Evolutionary conservation across 225 moss, liverwort and hornwort species (phyloP).

Genomic region (Bryoerythrophyllum caledonicum): DNA sequence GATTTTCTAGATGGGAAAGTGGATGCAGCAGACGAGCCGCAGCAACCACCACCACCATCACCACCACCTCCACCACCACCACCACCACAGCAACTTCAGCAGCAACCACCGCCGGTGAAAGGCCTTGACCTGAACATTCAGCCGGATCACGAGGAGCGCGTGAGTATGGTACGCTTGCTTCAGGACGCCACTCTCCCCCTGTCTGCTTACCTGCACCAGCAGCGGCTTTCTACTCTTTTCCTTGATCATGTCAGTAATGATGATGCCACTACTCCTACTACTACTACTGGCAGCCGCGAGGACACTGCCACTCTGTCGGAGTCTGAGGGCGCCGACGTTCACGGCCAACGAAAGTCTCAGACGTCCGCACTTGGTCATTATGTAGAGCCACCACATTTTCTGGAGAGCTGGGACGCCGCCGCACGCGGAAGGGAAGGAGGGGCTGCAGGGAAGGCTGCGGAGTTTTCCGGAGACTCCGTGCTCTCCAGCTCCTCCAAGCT

Average conservation of each 20-base stretch:
- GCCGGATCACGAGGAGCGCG: slow-evolving; percentile 93
- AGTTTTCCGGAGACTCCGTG: slow-evolving; percentile 68
- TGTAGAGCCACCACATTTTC: slow-evolving; percentile 58
- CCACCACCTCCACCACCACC: too few species aligned
- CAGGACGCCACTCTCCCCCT: slow-evolving; percentile 86
- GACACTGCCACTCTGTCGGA: slow-evolving; percentile 91
- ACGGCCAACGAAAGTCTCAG: slow-evolving; percentile 46
- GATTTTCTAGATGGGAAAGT: slow-evolving; percentile 65
- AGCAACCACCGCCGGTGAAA: slow-evolving; percentile 27
- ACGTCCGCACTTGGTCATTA: slow-evolving; percentile 41
- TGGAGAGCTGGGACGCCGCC: slow-evolving; percentile 59
- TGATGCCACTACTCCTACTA: slow-evolving; percentile 10
- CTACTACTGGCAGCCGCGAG: slow-evolving; percentile 79
- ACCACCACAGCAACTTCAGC: too few species aligned
- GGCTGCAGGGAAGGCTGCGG: slow-evolving; percentile 49
- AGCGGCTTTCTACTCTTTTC: slow-evolving; percentile 80
- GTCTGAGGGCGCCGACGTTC: slow-evolving; percentile 21
- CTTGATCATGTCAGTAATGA: slow-evolving; percentile 81
- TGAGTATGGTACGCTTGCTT: slow-evolving; percentile 89
- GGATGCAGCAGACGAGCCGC: slow-evolving; percentile 37
- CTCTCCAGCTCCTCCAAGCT: slow-evolving; percentile 69
- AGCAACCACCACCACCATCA: too few species aligned
- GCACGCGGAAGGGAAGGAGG: slow-evolving; percentile 24
- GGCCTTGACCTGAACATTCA: slow-evolving; percentile 96
- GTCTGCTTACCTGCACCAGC: slow-evolving; percentile 85